Conservation (phyloP, 2,329 filamentous ascomycete genomes). For the Aspergillus texensis region DNA sequence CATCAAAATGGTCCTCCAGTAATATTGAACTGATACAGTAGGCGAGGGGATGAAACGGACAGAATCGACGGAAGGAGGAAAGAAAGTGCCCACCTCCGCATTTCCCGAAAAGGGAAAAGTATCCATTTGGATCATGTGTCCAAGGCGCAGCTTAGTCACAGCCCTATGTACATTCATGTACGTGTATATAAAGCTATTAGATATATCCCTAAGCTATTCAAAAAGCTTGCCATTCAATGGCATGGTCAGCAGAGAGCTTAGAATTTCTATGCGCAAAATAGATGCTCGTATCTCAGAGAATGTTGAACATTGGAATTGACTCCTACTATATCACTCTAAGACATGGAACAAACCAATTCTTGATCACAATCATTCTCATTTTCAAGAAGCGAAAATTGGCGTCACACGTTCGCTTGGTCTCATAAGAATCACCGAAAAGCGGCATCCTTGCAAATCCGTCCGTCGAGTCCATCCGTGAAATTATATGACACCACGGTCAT, state of each 20-base stretch:
- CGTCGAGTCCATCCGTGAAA: conserved; percentile 19
- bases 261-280: neutral
- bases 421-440: conserved; percentile 39
- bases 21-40: neutral
- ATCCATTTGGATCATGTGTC: conserved; percentile 21
- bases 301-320: neutral
- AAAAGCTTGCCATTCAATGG: neutral
- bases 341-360: neutral
- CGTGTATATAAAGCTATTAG: neutral
- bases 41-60: conserved; percentile 13
- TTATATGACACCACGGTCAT: conserved; percentile 33
- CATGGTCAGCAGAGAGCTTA: neutral
- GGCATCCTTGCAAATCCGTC: conserved; percentile 36
- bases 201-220: neutral
- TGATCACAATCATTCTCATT: neutral
- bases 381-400: conserved; percentile 40
- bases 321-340: neutral
- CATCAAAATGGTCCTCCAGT: neutral
- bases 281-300: neutral
- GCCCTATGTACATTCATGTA: neutral
- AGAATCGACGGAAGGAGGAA: conserved; percentile 28
- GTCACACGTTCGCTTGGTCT: conserved; percentile 35
- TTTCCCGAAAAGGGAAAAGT: conserved; percentile 37
- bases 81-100: conserved; percentile 9
- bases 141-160: neutral